Evolutionary conservation across 371 early-diverging fungal genomes (phyloP).

Genomic region (Circinella umbellata): DNA sequence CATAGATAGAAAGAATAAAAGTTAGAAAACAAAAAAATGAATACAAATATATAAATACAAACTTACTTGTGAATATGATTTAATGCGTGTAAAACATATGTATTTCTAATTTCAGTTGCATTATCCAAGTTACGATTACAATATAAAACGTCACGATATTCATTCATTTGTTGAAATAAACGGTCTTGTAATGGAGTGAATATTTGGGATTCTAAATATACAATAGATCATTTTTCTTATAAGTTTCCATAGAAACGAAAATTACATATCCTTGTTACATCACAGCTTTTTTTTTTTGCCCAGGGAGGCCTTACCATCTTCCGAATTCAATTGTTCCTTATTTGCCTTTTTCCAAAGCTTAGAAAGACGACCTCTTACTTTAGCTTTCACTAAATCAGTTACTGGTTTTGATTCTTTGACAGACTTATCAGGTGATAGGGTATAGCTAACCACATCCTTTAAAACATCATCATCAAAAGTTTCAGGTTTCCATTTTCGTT

Average conservation of each 20-base stretch:
- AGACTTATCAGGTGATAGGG: constrained; percentile 32
- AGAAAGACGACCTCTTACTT: constrained; percentile 40
- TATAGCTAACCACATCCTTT: constrained; percentile 47
- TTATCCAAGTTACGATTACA: constrained; percentile 67
- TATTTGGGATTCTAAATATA: constrained; percentile 17
- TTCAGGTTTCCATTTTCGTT: constrained; percentile 51
- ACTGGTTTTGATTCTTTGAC: constrained; percentile 31
- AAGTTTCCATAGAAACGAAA: too few relatives aligned
- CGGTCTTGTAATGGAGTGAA: constrained; percentile 63
- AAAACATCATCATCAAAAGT: constrained; percentile 50
- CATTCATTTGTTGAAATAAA: constrained; percentile 69
- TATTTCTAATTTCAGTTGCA: constrained; percentile 69
- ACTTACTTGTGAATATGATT: constrained; percentile 88
- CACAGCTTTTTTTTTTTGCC: background rate
- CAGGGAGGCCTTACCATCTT: constrained; percentile 13
- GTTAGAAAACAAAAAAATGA: background rate
- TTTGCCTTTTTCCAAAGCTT: constrained; percentile 42
- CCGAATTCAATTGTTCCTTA: constrained; percentile 20
- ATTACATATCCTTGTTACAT: too few relatives aligned
- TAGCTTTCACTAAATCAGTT: constrained; percentile 28
- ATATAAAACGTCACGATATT: constrained; percentile 80
- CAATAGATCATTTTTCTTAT: background rate
- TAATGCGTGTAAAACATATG: constrained; percentile 83
- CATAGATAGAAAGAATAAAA: background rate
- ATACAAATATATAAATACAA: background rate